A percentile compares a stretch with the other conserved stretches of the same genome.
phyloP scores from a whole-genome alignment of 306 rosid genomes.

The Begonia peltatifolia region DNA sequence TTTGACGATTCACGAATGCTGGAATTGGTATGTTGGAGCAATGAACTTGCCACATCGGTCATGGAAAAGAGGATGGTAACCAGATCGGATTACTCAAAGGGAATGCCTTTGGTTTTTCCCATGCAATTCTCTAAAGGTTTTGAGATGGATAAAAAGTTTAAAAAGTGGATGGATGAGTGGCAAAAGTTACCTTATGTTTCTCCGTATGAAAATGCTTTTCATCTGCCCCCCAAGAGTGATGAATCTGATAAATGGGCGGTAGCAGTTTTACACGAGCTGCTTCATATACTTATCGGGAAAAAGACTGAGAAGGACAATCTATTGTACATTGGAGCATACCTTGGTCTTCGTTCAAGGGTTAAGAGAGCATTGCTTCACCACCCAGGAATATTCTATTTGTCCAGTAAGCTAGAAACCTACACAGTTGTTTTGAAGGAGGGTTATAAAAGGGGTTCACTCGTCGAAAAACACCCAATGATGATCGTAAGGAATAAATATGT shows the following conservation, averaged over 20 bases:
- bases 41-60: slow-evolving; percentile 40
- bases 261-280: slow-evolving; percentile 69
- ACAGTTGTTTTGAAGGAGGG: slow-evolving; percentile 70
- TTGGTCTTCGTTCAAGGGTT: slow-evolving; percentile 66
- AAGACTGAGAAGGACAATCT: slow-evolving; percentile 52
- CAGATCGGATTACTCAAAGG: slow-evolving; percentile 2
- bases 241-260: slow-evolving; percentile 69
- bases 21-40: slow-evolving; percentile 82
- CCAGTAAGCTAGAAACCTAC: slow-evolving; percentile 49
- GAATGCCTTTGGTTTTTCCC: slow-evolving; percentile 26
- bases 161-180: slow-evolving; percentile 73
- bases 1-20: slow-evolving; percentile 15
- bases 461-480: slow-evolving; percentile 39
- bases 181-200: slow-evolving; percentile 62
- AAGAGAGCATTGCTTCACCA: slow-evolving; percentile 58
- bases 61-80: slow-evolving; percentile 27
- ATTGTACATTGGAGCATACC: slow-evolving; percentile 47
- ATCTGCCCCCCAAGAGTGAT: slow-evolving; percentile 36
- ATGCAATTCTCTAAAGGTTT: slow-evolving; percentile 52
- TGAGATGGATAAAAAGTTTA: slow-evolving; percentile 56
- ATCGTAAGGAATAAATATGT: slow-evolving; percentile 44
- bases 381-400: slow-evolving; percentile 71
- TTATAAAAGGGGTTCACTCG: slow-evolving; percentile 59
- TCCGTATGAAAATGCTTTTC: slow-evolving; percentile 57
- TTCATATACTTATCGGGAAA: slow-evolving; percentile 60